Evolutionary conservation across 2,329 filamentous ascomycete genomes (phyloP).

Genomic region (Rhexocercosporidium sp.): DNA sequence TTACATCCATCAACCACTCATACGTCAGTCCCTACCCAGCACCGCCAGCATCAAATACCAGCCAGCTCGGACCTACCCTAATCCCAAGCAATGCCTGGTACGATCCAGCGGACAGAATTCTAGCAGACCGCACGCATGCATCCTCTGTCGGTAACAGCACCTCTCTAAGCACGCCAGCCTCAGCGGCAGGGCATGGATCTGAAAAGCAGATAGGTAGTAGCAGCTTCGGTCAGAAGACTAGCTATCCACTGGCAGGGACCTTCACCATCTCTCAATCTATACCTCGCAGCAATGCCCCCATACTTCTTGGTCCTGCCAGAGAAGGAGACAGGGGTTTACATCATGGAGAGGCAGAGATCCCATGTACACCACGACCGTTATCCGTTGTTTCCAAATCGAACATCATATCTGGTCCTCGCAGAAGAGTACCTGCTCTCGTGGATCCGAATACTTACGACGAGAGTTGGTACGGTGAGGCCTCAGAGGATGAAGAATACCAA

Average conservation of each 20-base stretch:
- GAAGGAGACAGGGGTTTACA: neutral
- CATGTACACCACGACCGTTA: neutral
- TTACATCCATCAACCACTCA: conserved; percentile 1
- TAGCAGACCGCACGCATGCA: neutral
- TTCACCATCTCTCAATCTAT: neutral
- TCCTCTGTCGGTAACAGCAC: neutral
- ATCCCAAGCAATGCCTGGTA: conserved; percentile 1
- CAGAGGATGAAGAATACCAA: neutral
- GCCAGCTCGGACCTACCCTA: neutral
- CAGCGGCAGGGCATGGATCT: neutral
- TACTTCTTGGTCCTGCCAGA: neutral
- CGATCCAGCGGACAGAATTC: neutral
- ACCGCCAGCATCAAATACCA: neutral
- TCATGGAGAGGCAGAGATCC: neutral
- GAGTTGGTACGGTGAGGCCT: neutral
- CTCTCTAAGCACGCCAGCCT: neutral
- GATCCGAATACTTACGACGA: neutral
- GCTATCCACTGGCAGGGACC: neutral
- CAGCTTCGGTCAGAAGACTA: neutral
- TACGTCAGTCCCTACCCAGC: neutral
- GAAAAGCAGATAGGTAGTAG: neutral
- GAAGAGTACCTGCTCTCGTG: neutral
- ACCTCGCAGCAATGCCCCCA: neutral
- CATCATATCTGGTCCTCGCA: neutral
- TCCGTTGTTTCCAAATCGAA: neutral